These are phyloP conservation scores for Artemisia annua DNA, from an alignment of 129 eudicot species.

Conservation along the genomic window DNA sequence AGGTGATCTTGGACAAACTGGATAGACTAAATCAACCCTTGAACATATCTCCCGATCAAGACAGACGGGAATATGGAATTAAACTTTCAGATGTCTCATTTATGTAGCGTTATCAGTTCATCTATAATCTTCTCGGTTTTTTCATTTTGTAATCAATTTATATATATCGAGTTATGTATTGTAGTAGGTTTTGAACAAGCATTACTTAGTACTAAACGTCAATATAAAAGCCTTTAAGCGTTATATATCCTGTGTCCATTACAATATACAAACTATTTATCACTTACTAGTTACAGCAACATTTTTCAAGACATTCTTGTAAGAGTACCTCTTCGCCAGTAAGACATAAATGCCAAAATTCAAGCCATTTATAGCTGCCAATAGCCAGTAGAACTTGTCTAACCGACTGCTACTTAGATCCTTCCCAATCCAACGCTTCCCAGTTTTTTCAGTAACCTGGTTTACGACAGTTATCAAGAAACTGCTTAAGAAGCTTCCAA, in stretches of 20 bases:
- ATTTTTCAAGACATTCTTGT: constrained; percentile 26
- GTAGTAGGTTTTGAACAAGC: too few species aligned
- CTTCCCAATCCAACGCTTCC: constrained; percentile 59
- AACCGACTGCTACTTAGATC: constrained; percentile 51
- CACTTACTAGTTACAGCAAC: too few species aligned
- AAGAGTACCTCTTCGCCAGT: constrained; percentile 21
- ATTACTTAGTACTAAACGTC: too few species aligned
- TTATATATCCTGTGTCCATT: too few species aligned
- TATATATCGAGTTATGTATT: too few species aligned
- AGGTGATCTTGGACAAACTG: constrained; percentile 89
- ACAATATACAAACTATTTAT: too few species aligned
- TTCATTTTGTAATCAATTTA: too few species aligned
- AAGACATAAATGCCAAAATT: constrained; percentile 41
- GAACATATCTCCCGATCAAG: constrained; percentile 51
- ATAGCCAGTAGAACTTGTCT: constrained; percentile 58
- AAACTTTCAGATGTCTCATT: too few species aligned
- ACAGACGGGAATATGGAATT: too few species aligned
- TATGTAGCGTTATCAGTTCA: too few species aligned
- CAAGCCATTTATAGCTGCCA: constrained; percentile 37
- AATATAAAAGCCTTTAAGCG: too few species aligned
- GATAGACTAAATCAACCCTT: constrained; percentile 64
- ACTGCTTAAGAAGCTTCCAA: constrained; percentile 35
- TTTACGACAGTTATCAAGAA: constrained; percentile 28
- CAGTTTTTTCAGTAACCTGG: constrained; percentile 23
- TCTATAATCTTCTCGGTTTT: too few species aligned